phyloP scores from a whole-genome alignment of 257 asterid species.

The Fraxinus anomala region DNA sequence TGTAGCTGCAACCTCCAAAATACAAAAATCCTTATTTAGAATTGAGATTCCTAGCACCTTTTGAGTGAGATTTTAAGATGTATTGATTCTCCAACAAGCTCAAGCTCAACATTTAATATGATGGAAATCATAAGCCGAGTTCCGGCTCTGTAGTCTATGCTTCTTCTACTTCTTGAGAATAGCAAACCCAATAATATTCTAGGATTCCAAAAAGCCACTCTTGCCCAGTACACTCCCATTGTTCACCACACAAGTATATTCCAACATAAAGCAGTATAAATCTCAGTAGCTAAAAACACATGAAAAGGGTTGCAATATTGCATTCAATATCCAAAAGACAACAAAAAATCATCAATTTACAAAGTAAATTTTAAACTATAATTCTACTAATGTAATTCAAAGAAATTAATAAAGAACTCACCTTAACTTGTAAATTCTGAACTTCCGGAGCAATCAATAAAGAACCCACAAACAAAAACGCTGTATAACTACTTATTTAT shows the following conservation, averaged over 20 bases:
- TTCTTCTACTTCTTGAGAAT: too few species aligned
- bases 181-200: too few species aligned
- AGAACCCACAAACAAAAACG: conserved; percentile 27
- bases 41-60: too few species aligned
- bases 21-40: too few species aligned
- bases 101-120: too few species aligned
- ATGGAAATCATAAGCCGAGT: too few species aligned
- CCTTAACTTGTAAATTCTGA: conserved; percentile 27
- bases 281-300: conserved; percentile 28
- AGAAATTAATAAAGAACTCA: conserved; percentile 32
- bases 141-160: too few species aligned
- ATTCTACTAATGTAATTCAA: background rate
- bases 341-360: background rate
- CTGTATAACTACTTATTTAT: background rate
- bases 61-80: too few species aligned
- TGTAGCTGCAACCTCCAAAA: too few species aligned
- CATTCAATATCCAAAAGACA: background rate
- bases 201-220: too few species aligned
- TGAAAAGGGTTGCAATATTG: conserved; percentile 16
- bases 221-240: too few species aligned
- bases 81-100: too few species aligned
- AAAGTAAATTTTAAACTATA: background rate
- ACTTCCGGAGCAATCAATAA: conserved; percentile 31
- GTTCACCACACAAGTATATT: conserved; percentile 18
- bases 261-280: conserved; percentile 11